These are phyloP conservation scores for Rhizopogon vulgaris DNA, from an alignment of 768 basidiomycete genomes.

Conservation along the genomic window DNA sequence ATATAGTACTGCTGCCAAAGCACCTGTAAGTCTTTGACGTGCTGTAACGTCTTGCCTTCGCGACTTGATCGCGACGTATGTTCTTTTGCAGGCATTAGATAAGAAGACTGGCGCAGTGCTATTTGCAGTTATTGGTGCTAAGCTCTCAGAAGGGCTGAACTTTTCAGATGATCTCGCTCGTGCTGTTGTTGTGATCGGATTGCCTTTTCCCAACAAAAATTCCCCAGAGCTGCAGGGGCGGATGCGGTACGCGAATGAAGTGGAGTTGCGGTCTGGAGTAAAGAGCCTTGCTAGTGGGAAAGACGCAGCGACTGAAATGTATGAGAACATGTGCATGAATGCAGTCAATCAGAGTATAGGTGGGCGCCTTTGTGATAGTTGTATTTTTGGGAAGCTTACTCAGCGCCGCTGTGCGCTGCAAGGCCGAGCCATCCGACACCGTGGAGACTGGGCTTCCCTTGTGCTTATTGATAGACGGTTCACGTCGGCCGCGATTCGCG, in stretches of 20 bases:
- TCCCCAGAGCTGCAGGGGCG: conserved; percentile 88
- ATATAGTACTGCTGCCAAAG: conserved; percentile 50
- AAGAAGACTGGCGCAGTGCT: conserved; percentile 65
- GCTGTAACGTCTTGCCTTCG: conserved; percentile 7
- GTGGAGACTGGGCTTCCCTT: conserved; percentile 86
- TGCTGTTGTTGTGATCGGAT: conserved; percentile 79
- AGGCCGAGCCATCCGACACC: conserved; percentile 94
- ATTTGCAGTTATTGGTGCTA: conserved; percentile 94
- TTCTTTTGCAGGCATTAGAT: conserved; percentile 19
- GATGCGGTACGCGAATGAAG: conserved; percentile 76
- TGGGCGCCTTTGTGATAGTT: conserved; percentile 25
- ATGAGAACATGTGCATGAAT: conserved; percentile 88
- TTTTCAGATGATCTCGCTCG: conserved; percentile 79
- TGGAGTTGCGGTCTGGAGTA: conserved; percentile 40
- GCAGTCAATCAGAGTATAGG: conserved; percentile 98
- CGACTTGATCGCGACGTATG: no score
- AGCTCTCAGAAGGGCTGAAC: conserved; percentile 89
- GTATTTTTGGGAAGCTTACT: conserved; percentile 1
- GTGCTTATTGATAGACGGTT: conserved; percentile 87
- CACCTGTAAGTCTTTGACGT: neutral
- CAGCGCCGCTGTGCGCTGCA: neutral
- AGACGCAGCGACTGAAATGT: conserved; percentile 76
- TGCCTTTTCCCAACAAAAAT: conserved; percentile 91
- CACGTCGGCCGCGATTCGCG: conserved; percentile 53
- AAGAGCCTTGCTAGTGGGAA: conserved; percentile 34